phyloP scores from a whole-genome alignment of 768 basidiomycete genomes.

The Lactifluus subvellereus region DNA sequence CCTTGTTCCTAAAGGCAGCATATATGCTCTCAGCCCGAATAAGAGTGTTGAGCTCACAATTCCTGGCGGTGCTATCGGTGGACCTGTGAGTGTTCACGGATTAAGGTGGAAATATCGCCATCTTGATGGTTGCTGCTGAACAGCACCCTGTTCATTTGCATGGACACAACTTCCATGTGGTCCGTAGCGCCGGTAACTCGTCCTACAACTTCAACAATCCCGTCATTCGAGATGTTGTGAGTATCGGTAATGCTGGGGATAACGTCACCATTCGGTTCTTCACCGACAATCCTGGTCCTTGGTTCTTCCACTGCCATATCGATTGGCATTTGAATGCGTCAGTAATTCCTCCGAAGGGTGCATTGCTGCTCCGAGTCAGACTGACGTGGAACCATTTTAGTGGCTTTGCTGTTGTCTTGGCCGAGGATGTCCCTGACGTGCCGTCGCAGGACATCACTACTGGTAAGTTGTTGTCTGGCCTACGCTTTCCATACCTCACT shows the following conservation, averaged over 20 bases:
- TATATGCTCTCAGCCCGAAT: conserved; percentile 44
- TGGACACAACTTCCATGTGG: conserved; percentile 15
- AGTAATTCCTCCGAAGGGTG: conserved; percentile 47
- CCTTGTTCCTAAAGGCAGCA: conserved; percentile 44
- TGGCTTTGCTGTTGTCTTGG: conserved; percentile 1
- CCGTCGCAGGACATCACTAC: not conserved
- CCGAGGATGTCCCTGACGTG: not conserved
- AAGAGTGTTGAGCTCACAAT: conserved; percentile 44
- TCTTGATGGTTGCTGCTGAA: not conserved
- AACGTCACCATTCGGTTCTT: conserved; percentile 28
- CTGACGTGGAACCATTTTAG: not conserved
- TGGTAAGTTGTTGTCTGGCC: not conserved
- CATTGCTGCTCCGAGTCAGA: conserved; percentile 20
- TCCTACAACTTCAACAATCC: conserved; percentile 22
- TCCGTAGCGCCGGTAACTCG: conserved; percentile 11
- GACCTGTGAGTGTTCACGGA: conserved; percentile 19
- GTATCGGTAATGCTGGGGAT: conserved; percentile 12
- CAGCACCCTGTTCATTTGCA: conserved; percentile 23
- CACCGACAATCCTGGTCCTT: conserved; percentile 30
- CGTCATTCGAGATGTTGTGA: conserved; percentile 25
- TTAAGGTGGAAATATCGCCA: not conserved
- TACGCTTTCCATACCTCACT: not conserved
- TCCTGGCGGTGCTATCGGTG: conserved; percentile 37
- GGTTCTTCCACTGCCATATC: conserved; percentile 32
- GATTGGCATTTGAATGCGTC: conserved; percentile 32